phyloP scores from a whole-genome alignment of 2,329 filamentous ascomycete species.

The Calycina marina region DNA sequence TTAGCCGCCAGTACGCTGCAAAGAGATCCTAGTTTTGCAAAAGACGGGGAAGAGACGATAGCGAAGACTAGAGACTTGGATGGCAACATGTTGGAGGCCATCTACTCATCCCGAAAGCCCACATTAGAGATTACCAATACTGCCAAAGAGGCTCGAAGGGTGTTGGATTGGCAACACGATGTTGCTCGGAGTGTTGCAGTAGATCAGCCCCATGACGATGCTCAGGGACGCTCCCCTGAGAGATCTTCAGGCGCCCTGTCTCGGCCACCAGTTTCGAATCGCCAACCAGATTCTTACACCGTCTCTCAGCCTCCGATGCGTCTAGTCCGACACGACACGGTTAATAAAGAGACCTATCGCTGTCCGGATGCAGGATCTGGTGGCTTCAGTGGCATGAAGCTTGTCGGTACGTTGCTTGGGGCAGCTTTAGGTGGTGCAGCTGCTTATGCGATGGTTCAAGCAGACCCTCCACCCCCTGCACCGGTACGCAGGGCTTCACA shows the following conservation, averaged over 20 bases:
- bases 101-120: conserved; percentile 32
- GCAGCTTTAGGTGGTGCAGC: conserved; percentile 65
- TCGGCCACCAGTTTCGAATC: conserved; percentile 1
- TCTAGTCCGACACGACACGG: conserved; percentile 8
- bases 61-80: conserved; percentile 60
- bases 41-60: conserved; percentile 4
- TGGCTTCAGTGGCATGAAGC: conserved; percentile 42
- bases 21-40: conserved; percentile 3
- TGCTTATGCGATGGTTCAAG: conserved; percentile 53
- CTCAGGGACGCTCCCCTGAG: conserved; percentile 1
- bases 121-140: conserved; percentile 15
- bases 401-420: conserved; percentile 64
- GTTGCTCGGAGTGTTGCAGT: conserved; percentile 20
- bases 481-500: not conserved
- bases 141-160: conserved; percentile 21
- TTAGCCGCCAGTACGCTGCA: conserved; percentile 12
- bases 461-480: not conserved
- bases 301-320: conserved; percentile 1
- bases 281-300: conserved; percentile 5
- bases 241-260: not conserved
- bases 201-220: conserved; percentile 1
- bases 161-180: conserved; percentile 30
- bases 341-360: conserved; percentile 9
- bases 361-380: conserved; percentile 2
- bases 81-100: conserved; percentile 71